Evolutionary conservation across 441 rosid species (phyloP).

Genomic region (Euphorbia schlechtendalii): DNA sequence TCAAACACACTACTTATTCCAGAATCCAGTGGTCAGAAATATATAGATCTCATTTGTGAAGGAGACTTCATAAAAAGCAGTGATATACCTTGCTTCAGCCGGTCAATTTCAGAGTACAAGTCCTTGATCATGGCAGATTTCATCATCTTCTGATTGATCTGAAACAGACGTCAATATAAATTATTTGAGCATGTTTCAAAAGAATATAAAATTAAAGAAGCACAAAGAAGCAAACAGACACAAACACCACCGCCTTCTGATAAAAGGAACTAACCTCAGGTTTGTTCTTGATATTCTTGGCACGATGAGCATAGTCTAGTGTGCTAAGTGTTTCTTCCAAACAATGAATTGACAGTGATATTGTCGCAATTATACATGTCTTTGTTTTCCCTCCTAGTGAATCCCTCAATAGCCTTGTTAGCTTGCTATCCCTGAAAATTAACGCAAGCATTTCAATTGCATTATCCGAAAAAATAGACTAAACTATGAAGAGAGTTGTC

Average conservation of each 20-base stretch:
- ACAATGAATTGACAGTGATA: constrained; percentile 89
- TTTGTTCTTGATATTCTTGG: constrained; percentile 93
- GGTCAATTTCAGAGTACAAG: constrained; percentile 82
- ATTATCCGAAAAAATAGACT: background rate
- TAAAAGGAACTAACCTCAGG: constrained; percentile 56
- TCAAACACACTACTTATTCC: constrained; percentile 1
- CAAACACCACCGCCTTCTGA: constrained; percentile 6
- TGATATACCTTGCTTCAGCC: constrained; percentile 75
- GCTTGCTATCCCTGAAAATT: constrained; percentile 79
- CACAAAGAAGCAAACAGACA: background rate
- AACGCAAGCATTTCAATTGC: constrained; percentile 16
- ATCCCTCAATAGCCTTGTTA: constrained; percentile 93
- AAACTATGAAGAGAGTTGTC: background rate
- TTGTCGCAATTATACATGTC: constrained; percentile 93
- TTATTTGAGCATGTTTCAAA: constrained; percentile 20
- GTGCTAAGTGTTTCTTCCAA: constrained; percentile 98
- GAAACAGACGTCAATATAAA: constrained; percentile 22
- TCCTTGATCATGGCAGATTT: constrained; percentile 93
- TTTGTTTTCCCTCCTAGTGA: constrained; percentile 98
- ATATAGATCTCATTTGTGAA: background rate
- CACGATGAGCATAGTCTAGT: constrained; percentile 95
- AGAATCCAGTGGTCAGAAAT: background rate
- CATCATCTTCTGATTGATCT: constrained; percentile 99
- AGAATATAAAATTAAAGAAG: constrained; percentile 12
- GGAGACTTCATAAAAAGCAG: background rate